A percentile compares a stretch with the other conserved stretches of the same genome.
Conservation (phyloP, 176 grass and related monocot genomes). For the Musa acuminata region DNA sequence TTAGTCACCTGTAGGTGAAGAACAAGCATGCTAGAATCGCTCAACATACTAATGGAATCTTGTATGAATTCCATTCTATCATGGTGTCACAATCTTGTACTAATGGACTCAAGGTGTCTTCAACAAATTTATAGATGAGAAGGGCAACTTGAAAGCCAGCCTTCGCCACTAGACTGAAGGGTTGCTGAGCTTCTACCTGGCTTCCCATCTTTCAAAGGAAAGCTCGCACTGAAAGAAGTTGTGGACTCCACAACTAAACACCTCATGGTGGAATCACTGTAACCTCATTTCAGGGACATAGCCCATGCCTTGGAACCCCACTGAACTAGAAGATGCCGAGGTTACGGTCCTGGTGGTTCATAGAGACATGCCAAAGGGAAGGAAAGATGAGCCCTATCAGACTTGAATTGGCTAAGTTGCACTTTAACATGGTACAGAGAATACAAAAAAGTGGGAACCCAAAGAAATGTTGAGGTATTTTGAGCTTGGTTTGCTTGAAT, state of each 20-base stretch:
- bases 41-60: not conserved
- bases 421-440: slow-evolving; percentile 27
- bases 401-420: slow-evolving; percentile 19
- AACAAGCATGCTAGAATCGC: too few relatives aligned
- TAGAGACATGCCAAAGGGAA: slow-evolving; percentile 15
- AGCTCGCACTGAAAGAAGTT: not conserved
- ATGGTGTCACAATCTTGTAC: not conserved
- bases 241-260: not conserved
- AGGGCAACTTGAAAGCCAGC: not conserved
- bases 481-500: too few relatives aligned
- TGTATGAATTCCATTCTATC: not conserved
- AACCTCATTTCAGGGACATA: not conserved
- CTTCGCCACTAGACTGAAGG: slow-evolving; percentile 9
- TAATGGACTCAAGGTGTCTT: not conserved
- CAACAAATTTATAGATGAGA: slow-evolving; percentile 1
- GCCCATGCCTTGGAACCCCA: slow-evolving; percentile 23
- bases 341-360: slow-evolving; percentile 15
- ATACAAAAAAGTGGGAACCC: slow-evolving; percentile 3
- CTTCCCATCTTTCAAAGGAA: slow-evolving; percentile 4
- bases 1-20: too few relatives aligned
- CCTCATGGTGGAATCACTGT: not conserved
- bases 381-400: slow-evolving; percentile 6
- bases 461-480: slow-evolving; percentile 20
- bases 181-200: slow-evolving; percentile 21
- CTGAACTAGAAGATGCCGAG: slow-evolving; percentile 18